Evolutionary conservation across 225 moss, liverwort and hornwort species (phyloP).

Genomic region (Rhytidiadelphus loreus): DNA sequence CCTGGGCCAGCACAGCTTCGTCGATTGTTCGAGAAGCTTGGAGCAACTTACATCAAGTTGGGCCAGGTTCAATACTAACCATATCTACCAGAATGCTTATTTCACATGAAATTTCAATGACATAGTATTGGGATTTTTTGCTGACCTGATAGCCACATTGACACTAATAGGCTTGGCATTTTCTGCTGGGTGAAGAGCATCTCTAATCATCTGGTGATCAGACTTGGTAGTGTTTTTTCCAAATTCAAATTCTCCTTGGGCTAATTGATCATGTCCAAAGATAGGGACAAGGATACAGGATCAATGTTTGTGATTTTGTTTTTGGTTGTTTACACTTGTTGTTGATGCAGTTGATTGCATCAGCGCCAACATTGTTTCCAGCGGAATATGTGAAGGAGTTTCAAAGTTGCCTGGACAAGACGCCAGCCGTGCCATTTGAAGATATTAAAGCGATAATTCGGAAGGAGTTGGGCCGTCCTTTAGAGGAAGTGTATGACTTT

Average conservation of each 20-base stretch:
- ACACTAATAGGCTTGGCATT: background rate
- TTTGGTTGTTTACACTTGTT: background rate
- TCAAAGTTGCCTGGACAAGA: slow-evolving; percentile 88
- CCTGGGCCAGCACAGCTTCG: slow-evolving; percentile 86
- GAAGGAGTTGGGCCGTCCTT: slow-evolving; percentile 67
- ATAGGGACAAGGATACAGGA: background rate
- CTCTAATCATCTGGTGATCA: background rate
- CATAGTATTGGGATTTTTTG: background rate
- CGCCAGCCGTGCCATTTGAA: slow-evolving; percentile 68
- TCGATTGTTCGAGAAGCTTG: slow-evolving; percentile 82
- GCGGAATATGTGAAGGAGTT: slow-evolving; percentile 95
- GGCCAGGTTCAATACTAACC: slow-evolving; percentile 51
- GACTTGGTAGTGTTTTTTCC: background rate
- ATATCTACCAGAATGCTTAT: background rate
- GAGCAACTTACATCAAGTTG: slow-evolving; percentile 96
- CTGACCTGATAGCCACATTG: background rate
- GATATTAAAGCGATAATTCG: slow-evolving; percentile 68
- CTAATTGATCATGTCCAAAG: background rate
- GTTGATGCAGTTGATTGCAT: slow-evolving; percentile 74
- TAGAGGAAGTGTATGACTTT: slow-evolving; percentile 89
- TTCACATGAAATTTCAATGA: background rate
- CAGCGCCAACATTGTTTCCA: slow-evolving; percentile 88
- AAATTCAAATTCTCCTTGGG: background rate
- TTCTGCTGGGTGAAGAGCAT: background rate
- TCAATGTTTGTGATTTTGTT: background rate